Evolutionary conservation across 2,329 filamentous ascomycete genomes (phyloP), one percentile per base, ranked within the genome.

Genomic region (Pyrenophora graminea): DNA sequence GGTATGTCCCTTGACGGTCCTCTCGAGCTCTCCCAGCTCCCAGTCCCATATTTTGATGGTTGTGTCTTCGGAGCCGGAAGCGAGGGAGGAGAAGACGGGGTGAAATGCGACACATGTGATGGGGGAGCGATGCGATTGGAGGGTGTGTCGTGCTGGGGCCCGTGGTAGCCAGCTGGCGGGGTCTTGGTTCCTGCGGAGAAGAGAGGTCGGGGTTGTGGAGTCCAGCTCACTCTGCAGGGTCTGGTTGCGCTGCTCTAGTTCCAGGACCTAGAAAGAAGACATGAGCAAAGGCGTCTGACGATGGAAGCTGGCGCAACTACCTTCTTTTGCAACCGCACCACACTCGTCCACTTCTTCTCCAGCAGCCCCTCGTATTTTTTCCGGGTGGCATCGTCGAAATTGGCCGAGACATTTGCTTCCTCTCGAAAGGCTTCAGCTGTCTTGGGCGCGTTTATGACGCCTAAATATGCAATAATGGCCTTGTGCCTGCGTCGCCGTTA

Each of bases 1-100:
- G 4, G 91, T 97, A 68, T 97, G 93, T 1, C 91, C 91, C 70
- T 97, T 97, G 50, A 97, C 83, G 0, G 92, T 97, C 56, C 88
- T 80, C 72, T 97, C 92, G 3, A 96, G 80, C 74, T 97, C 92
- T 40, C 93, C 93, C 19, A 95, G 77, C 67, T 97, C 92, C 89
- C 91, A 97, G 68, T 97, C 92, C 92, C 92, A 97, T 48, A 97
- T 92, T 68, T 97, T 97, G 72, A 97, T 96, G 6, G 89, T 96
- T 47, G 85, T 89, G 73, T 97, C 93, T 71, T 96, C 92, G 7
- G 91, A 95, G 13, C 90, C 92, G 0, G 91, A 94, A 8, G 92
- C 93, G 18, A 97, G 80, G 4, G 90, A 93, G 8, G 91, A 93
- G 74, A 96, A 97, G 27, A 94, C 82, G 0, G 92, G 92, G 70